Percentiles rank a stretch among this genome's conserved stretches.
These are phyloP conservation scores for Arachnomyces sp. DNA, from an alignment of 2,329 filamentous ascomycete genomes.

Conservation along the genomic window DNA sequence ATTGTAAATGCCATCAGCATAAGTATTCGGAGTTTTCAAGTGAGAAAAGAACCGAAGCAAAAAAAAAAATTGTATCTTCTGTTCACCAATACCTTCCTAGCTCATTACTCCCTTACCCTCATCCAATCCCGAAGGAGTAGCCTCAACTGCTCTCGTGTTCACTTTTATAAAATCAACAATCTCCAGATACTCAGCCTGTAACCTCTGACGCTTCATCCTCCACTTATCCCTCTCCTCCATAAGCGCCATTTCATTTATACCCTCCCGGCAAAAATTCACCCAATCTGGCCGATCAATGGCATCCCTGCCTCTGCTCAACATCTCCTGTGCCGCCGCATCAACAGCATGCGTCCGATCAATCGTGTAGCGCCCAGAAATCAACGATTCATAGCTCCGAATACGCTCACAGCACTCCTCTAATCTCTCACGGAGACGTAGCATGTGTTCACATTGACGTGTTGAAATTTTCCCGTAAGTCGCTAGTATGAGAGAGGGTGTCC, in stretches of 20 bases:
- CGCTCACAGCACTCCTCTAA: constrained; percentile 20
- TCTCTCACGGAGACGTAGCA: constrained; percentile 14
- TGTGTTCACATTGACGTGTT: constrained; percentile 14
- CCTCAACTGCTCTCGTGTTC: no score
- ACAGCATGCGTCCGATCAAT: no score
- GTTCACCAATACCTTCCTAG: no score
- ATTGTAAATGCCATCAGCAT: no score
- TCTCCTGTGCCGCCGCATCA: no score
- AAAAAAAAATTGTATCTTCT: no score
- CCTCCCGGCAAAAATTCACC: constrained; percentile 3
- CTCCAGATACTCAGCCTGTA: constrained; percentile 3
- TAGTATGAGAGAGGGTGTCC: constrained; percentile 22
- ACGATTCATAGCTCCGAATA: constrained; percentile 12
- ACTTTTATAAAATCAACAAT: neutral
- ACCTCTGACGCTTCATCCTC: constrained; percentile 6
- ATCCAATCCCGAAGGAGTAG: no score
- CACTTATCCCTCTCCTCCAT: constrained; percentile 7
- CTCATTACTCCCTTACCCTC: no score
- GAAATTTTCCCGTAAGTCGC: constrained; percentile 20
- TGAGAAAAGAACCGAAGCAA: no score
- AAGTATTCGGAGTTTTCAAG: no score
- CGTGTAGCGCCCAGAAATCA: constrained; percentile 1
- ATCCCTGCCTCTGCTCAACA: neutral
- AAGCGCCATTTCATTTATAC: constrained; percentile 5
- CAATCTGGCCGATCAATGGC: neutral